Evolutionary conservation across 164 flowering plant genomes (phyloP), one percentile per base, ranked within the genome.

Genomic region (Berberis vulgaris): DNA sequence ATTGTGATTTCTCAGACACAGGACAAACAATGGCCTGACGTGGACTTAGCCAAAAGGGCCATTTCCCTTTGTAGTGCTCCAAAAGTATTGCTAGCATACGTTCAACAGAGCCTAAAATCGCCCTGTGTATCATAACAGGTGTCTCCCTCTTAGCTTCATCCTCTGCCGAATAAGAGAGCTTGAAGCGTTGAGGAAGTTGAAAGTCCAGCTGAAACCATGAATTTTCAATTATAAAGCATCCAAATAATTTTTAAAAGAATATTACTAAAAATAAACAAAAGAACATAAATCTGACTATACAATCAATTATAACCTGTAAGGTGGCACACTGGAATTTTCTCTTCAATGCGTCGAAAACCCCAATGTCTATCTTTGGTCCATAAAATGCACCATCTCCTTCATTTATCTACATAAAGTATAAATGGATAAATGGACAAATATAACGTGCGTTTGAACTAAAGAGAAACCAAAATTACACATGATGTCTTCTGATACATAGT

Each of bases 41-140:
- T 41, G 99, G 99, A 76, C 99, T 95, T 38, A 95, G 91, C 99
- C 99, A 95, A 73, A 95, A 89, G 2, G 99, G 99, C 99, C 97
- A 91, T 72, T 91, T 95, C 39, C 99, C 99, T 74, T 95, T 95
- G 66, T 85, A 91, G 70, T 95, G 97, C 76, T 95, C 99, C 79
- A 95, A 75, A 52, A 95, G 83, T 67, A 89, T 91, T 40, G 97
- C 99, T 80, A 95, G 81, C 97, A 95, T 95, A 2, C 98, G 86
- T 72, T 95, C 99, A 72, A 91, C 98, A 49, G 97, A 91, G 38
- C 99, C 99, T 45, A 95, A 78, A 65, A 91, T 79, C 2, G 99
- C 99, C 71, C 99, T 80, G 77, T 95, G 99, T 58, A 95, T 87
- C 94, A 95, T 95, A 13, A 95, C 99, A 71, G 97, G 99, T 60